A percentile compares a stretch with the other conserved stretches of the same genome.
Conservation (phyloP, 352 stramenopile species). For the Phytopythium cucurbitacearum region DNA sequence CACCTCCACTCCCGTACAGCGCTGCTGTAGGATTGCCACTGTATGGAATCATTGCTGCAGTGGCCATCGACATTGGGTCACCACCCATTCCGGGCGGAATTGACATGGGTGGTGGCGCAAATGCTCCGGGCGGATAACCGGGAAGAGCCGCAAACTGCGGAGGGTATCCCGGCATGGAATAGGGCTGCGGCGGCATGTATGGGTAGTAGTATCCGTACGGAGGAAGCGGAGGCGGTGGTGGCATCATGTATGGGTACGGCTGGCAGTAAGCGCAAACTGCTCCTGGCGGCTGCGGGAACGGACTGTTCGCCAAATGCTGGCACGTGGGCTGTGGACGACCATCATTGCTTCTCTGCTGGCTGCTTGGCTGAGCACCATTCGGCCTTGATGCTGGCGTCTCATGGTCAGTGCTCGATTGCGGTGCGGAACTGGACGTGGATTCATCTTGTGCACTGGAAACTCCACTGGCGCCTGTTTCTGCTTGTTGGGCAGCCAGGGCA, state of each 20-base stretch:
- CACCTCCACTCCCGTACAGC: conserved; percentile 4
- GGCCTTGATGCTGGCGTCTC: no score
- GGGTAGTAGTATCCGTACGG: conserved; percentile 40
- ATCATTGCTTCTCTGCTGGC: not conserved
- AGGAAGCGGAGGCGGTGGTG: conserved; percentile 15
- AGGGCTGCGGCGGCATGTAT: conserved; percentile 23
- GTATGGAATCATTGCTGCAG: conserved; percentile 35
- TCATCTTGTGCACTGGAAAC: conserved; percentile 1
- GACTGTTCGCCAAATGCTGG: not conserved
- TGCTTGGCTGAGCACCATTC: not conserved
- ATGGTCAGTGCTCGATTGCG: no score
- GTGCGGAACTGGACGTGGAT: no score
- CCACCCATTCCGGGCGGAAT: conserved; percentile 10
- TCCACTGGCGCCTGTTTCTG: conserved; percentile 8
- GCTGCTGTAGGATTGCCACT: conserved; percentile 12
- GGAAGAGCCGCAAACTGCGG: conserved; percentile 6
- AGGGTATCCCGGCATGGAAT: conserved; percentile 13
- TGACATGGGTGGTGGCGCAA: conserved; percentile 13
- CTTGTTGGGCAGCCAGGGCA: conserved; percentile 24
- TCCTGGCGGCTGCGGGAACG: conserved; percentile 1
- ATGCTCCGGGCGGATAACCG: conserved; percentile 22
- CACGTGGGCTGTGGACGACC: not conserved
- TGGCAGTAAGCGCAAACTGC: conserved; percentile 9
- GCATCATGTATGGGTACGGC: conserved; percentile 33
- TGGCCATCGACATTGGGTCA: not conserved